Evolutionary conservation across 2,329 filamentous ascomycete species (phyloP).

Genomic region (Xylariaceae sp.): DNA sequence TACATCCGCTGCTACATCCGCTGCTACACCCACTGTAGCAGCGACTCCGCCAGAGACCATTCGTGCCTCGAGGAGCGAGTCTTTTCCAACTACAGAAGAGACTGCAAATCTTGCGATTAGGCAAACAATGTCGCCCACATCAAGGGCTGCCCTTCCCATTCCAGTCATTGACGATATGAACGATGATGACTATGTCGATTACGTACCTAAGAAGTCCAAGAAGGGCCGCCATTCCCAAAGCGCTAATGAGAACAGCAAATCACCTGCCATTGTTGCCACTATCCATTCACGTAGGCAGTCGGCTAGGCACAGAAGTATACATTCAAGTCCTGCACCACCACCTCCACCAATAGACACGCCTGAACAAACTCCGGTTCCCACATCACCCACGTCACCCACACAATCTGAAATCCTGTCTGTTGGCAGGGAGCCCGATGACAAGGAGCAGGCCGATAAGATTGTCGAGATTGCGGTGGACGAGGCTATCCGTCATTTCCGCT

Average conservation of each 20-base stretch:
- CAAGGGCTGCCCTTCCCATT: conserved; percentile 17
- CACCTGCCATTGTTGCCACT: conserved; percentile 9
- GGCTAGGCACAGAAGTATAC: conserved; percentile 22
- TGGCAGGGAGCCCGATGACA: conserved; percentile 30
- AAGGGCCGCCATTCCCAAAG: conserved; percentile 14
- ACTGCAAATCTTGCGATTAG: conserved; percentile 7
- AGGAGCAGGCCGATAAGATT: conserved; percentile 45
- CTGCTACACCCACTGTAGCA: conserved; percentile 27
- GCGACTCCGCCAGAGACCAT: conserved; percentile 23
- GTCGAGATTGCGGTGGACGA: conserved; percentile 54
- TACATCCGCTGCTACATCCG: conserved; percentile 5
- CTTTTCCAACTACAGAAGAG: conserved; percentile 1
- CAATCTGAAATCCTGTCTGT: conserved; percentile 2
- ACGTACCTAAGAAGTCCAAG: conserved; percentile 36
- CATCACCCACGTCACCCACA: not conserved
- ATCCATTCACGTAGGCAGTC: conserved; percentile 24
- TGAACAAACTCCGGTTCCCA: conserved; percentile 6
- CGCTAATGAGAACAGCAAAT: conserved; percentile 10
- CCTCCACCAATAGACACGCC: not conserved
- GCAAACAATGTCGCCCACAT: conserved; percentile 20
- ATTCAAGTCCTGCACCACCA: conserved; percentile 20
- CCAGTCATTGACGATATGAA: conserved; percentile 31
- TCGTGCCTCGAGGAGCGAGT: conserved; percentile 15
- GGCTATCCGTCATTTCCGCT: conserved; percentile 51
- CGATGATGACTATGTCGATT: conserved; percentile 43